Evolutionary conservation across 2,329 filamentous ascomycete species (phyloP), one percentile per base, ranked within the genome.

Genomic region (Colletotrichum liaoningense): DNA sequence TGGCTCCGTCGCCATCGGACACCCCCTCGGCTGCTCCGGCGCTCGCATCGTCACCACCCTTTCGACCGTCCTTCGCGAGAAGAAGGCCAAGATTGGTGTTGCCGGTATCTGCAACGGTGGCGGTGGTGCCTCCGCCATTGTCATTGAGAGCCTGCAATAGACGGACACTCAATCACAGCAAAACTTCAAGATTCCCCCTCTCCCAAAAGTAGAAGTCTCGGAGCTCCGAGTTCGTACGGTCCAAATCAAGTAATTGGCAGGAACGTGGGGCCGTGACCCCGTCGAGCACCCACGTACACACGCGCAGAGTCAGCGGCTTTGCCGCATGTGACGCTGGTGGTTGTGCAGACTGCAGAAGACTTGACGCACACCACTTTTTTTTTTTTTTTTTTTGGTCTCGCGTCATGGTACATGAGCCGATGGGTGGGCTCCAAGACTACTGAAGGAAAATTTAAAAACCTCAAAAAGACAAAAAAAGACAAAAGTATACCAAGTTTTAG

Each of bases 31-130:
- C 80, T 95, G 93, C 82, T 98, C 95, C 35, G 97, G 97, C 79
- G 97, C 97, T 72, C 93, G 97, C 81, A 98, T 99, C 80, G 89
- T 98, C 78, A 93, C 95, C 60, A 99, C 97, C 19, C 85, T 99
- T 77, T 91, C 97, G 67, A 93, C 95, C 75, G 96, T 98, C 46
- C 87, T 99, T 80, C 93, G 90, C 83, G 93, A 97, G 83, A 97
- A 95, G 89, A 94, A 95, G 83, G 95, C 92, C 80, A 98, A 97
- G 92, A 92, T 98, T 83, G 97, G 97, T 70, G 94, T 92, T 80
- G 96, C 94, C 52, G 97, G 94, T 80, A 98, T 99, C 81, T 99
- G 97, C 91, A 99, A 99, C 84, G 97, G 97, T 77, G 97, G 97
- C 71, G 97, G 97, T 79, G 97, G 97, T 82, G 97, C 97, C 73